A percentile compares a stretch with the other conserved stretches of the same genome.
These are phyloP conservation scores for Leccinum pachyderme DNA, from an alignment of 1,284 basidiomycete species.

Conservation along the genomic window DNA sequence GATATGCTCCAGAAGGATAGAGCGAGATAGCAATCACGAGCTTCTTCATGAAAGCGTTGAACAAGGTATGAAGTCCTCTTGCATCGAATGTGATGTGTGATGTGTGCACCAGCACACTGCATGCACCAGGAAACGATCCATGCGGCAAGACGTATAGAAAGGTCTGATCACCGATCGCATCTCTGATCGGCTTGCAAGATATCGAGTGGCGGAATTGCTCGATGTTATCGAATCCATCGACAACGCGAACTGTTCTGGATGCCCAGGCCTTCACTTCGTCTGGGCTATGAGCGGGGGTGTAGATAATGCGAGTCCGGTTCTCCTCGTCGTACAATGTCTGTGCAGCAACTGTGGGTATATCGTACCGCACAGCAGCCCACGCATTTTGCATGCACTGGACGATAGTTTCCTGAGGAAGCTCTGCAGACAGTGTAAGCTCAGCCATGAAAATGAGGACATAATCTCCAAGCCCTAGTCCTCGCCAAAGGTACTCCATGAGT, in stretches of 20 bases:
- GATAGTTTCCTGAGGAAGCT: neutral
- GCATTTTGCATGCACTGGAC: neutral
- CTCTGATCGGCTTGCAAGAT: neutral
- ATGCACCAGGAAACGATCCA: neutral
- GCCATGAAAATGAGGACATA: neutral
- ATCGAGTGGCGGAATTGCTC: neutral
- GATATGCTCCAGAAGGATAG: neutral
- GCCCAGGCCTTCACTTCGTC: neutral
- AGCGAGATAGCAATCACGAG: neutral
- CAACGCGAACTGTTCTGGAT: neutral
- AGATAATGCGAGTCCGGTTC: neutral
- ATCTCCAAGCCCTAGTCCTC: neutral
- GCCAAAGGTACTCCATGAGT: neutral
- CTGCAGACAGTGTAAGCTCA: neutral
- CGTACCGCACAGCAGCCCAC: neutral
- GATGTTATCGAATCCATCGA: neutral
- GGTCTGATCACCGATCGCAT: neutral
- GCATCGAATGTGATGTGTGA: neutral
- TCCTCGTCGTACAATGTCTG: neutral
- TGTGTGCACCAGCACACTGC: neutral
- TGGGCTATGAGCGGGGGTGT: neutral
- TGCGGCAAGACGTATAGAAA: neutral
- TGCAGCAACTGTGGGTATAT: neutral
- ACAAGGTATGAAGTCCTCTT: neutral
- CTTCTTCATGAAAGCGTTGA: neutral